Conservation (phyloP, 768 basidiomycete species). For the Trichaptum fuscoviolaceum region DNA sequence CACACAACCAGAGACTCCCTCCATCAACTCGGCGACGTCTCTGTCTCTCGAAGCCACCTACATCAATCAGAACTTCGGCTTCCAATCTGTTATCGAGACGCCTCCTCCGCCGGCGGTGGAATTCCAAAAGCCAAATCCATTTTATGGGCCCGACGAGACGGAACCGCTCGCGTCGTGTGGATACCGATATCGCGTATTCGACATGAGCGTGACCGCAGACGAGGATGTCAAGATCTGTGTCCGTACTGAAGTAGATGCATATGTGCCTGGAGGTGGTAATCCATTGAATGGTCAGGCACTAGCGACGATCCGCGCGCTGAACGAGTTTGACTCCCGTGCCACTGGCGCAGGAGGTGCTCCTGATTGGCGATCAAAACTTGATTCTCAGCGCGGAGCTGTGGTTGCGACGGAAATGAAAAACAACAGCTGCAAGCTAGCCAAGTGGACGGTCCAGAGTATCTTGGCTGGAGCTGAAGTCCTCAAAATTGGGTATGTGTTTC, state of each 20-base stretch:
- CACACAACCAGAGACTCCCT: constrained; percentile 59
- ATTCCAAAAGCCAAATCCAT: constrained; percentile 87
- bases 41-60: constrained; percentile 96
- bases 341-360: constrained; percentile 91
- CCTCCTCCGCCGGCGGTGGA: constrained; percentile 59
- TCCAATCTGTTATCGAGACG: constrained; percentile 85
- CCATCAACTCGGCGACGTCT: constrained; percentile 90
- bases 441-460: constrained; percentile 95
- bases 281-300: constrained; percentile 68
- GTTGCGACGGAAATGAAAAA: constrained; percentile 99
- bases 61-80: constrained; percentile 97
- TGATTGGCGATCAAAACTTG: constrained; percentile 98
- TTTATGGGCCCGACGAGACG: constrained; percentile 90
- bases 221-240: constrained; percentile 90
- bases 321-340: constrained; percentile 92
- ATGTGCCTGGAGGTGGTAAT: constrained; percentile 54
- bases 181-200: constrained; percentile 94
- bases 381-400: constrained; percentile 94
- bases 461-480: constrained; percentile 92
- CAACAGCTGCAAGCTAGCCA: constrained; percentile 94
- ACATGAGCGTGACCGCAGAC: constrained; percentile 84
- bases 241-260: constrained; percentile 95
- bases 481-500: constrained; percentile 81
- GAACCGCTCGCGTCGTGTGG: constrained; percentile 95
- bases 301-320: constrained; percentile 89